Evolutionary conservation across 495 filamentous ascomycete species (phyloP), one percentile per base, ranked within the genome.

Genomic region (Xylaria curta): DNA sequence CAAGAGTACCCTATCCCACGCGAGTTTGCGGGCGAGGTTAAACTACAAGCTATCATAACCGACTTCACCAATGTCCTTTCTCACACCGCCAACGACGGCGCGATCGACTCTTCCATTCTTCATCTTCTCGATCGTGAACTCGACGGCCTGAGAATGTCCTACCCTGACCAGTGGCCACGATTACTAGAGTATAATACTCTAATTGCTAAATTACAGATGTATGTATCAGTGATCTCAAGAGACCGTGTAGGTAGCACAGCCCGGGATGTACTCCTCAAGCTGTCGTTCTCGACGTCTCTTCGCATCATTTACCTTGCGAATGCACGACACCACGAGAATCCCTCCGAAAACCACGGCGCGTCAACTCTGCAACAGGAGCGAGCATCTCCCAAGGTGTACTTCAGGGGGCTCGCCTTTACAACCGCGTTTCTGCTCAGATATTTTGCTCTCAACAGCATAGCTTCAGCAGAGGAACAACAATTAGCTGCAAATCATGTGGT

Each of bases 111-210:
- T 13, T 78, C 78, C 12, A 69, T 81, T 46, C 75, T 78, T 26
- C 78, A 78, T 36, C 76, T 81, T 53, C 76, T 81, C 13, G 79
- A 81, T 21, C 66, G 72, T 4, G 76, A 81, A 42, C 75, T 81
- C 12, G 75, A 79, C 24, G 62, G 70, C 17, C 58, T 81, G 1
- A 76, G 67, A 62, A 54, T 72, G 61, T 69, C 56, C 17, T 76
- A 67, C 26, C 68, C 74, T 15, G 76, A 76, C 8, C 68, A 72
- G 47, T 79, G 76, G 76, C 72, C 76, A 24, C 66, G 33, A n/a
- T 75, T 73, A 71, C 69, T 68, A 2, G 76, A 78, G 24, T 74
- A 70, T 19, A 19, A n/a, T 31, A 71, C 76, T 31, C 58, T 78
- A 58, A 68, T 73, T 15, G 72, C 75, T 12, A 78, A 76, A 24